phyloP scores from a whole-genome alignment of 2,329 filamentous ascomycete genomes.

The Penicillium sp. region DNA sequence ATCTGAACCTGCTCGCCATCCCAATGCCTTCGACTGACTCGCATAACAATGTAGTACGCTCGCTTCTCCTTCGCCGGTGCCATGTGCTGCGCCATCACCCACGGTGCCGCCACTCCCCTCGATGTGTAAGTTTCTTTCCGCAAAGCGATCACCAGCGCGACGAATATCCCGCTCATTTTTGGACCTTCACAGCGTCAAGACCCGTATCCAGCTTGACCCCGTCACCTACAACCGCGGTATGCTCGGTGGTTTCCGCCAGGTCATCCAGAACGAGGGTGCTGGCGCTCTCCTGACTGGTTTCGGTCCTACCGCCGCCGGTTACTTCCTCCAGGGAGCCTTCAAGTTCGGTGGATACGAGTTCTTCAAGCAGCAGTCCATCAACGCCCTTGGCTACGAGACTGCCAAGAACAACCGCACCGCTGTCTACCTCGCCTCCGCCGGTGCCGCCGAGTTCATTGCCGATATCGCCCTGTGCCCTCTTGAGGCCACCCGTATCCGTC shows the following conservation, averaged over 20 bases:
- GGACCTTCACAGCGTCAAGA: constrained; percentile 70
- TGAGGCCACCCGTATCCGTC: constrained; percentile 88
- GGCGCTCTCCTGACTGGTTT: constrained; percentile 80
- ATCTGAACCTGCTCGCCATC: constrained; percentile 37
- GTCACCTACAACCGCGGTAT: constrained; percentile 83
- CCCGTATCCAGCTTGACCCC: constrained; percentile 89
- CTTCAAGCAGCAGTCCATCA: constrained; percentile 91
- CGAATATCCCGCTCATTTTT: background rate
- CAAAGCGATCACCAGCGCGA: background rate
- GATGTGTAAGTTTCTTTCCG: constrained; percentile 78
- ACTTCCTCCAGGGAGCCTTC: constrained; percentile 91
- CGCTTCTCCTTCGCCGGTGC: constrained; percentile 96
- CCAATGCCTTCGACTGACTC: constrained; percentile 37
- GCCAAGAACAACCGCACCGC: constrained; percentile 74
- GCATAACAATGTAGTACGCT: constrained; percentile 46
- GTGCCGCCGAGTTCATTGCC: constrained; percentile 61
- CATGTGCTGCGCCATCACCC: constrained; percentile 96
- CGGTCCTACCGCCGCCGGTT: constrained; percentile 81
- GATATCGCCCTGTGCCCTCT: constrained; percentile 75
- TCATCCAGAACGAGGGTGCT: constrained; percentile 78
- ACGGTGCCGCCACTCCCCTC: constrained; percentile 93
- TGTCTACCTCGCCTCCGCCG: constrained; percentile 70
- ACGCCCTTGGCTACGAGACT: constrained; percentile 70
- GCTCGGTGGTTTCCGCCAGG: constrained; percentile 80
- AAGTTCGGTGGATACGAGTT: constrained; percentile 95